Conservation (phyloP, 768 basidiomycete species). For the Trametopsis cervina region DNA sequence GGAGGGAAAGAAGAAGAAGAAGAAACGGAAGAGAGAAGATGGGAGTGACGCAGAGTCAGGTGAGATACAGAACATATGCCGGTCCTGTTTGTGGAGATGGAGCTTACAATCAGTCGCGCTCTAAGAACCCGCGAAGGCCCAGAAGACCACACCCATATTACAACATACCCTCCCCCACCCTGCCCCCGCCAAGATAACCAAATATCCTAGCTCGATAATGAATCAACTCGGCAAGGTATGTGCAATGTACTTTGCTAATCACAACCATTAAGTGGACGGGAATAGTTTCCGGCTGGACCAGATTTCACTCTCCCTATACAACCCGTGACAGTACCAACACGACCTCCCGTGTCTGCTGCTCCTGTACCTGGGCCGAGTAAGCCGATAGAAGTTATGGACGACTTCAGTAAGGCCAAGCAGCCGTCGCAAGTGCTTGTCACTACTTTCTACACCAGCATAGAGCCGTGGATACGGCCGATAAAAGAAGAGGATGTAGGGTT, state of each 20-base stretch:
- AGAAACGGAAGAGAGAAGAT: conserved; percentile 76
- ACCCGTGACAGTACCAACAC: conserved; percentile 45
- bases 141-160: conserved; percentile 52
- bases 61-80: conserved; percentile 18
- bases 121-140: conserved; percentile 36
- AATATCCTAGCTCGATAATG: conserved; percentile 38
- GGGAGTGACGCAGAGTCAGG: conserved; percentile 67
- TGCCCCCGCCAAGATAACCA: conserved; percentile 45
- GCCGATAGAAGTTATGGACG: conserved; percentile 77
- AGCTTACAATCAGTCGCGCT: neutral
- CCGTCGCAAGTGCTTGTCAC: conserved; percentile 60
- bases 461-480: conserved; percentile 83
- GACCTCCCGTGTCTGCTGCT: conserved; percentile 54
- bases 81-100: too few species aligned
- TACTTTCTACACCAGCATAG: conserved; percentile 85
- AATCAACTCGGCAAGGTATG: conserved; percentile 44
- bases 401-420: conserved; percentile 80
- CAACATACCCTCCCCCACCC: conserved; percentile 28
- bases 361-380: conserved; percentile 79
- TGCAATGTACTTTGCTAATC: conserved; percentile 1
- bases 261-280: neutral
- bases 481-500: conserved; percentile 96
- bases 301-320: conserved; percentile 56
- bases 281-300: conserved; percentile 33
- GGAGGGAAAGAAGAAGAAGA: conserved; percentile 70